A percentile compares a stretch with the other conserved stretches of the same genome.
These are phyloP conservation scores for Mytilinidion resinicola DNA, from an alignment of 495 filamentous ascomycete genomes.

Conservation along the genomic window DNA sequence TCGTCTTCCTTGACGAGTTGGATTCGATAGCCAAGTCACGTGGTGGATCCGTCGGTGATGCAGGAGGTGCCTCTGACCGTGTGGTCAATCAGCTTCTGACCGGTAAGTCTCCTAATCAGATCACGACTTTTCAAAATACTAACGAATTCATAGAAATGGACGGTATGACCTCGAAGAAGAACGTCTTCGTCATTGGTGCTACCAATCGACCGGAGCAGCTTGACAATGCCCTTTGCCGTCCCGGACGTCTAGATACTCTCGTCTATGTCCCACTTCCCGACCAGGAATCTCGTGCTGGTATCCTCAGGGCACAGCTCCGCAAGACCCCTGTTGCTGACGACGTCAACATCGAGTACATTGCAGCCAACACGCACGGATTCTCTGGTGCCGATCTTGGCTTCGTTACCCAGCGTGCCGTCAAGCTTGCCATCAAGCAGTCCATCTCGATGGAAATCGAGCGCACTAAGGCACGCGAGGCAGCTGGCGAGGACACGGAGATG, in stretches of 20 bases:
- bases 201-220: slow-evolving; percentile 98
- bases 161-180: slow-evolving; percentile 99
- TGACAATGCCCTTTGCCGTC: slow-evolving; percentile 94
- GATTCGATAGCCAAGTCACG: slow-evolving; percentile 99
- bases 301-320: slow-evolving; percentile 92
- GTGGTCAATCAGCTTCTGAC: slow-evolving; percentile 99
- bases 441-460: slow-evolving; percentile 85
- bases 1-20: slow-evolving; percentile 97
- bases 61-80: slow-evolving; percentile 96
- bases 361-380: slow-evolving; percentile 96
- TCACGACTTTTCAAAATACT: slow-evolving; percentile 1
- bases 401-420: slow-evolving; percentile 96
- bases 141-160: slow-evolving; percentile 70
- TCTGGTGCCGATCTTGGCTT: slow-evolving; percentile 99
- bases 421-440: slow-evolving; percentile 98
- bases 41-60: slow-evolving; percentile 94
- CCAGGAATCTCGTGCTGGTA: slow-evolving; percentile 75
- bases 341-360: slow-evolving; percentile 85
- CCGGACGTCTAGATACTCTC: slow-evolving; percentile 94
- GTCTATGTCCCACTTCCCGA: slow-evolving; percentile 97
- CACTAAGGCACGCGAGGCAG: slow-evolving; percentile 78
- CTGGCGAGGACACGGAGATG: slow-evolving; percentile 67
- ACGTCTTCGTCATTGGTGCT: slow-evolving; percentile 98
- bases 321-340: slow-evolving; percentile 91
- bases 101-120: slow-evolving; percentile 53